Evolutionary conservation across 345 rosid species (phyloP).

Genomic region (Salix suchowensis): DNA sequence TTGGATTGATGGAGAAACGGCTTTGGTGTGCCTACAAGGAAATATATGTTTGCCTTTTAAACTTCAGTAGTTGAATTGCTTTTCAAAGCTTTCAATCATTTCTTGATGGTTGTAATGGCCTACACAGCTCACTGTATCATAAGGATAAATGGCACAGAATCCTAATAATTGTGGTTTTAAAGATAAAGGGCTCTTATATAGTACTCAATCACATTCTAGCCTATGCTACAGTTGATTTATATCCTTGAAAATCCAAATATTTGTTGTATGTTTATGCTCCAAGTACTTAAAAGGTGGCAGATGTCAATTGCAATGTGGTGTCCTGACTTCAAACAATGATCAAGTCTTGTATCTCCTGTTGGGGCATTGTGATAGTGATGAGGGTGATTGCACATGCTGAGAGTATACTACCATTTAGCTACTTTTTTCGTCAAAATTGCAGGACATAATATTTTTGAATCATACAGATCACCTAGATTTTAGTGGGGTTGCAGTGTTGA

Average conservation of each 20-base stretch:
- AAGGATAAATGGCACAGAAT: not conserved
- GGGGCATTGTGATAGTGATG: not conserved
- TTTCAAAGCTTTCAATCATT: slow-evolving; percentile 4
- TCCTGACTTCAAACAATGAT: not conserved
- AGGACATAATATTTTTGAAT: not conserved
- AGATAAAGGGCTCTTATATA: not conserved
- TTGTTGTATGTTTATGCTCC: not conserved
- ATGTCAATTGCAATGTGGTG: not conserved
- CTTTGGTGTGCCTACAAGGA: not conserved
- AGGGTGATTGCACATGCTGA: not conserved
- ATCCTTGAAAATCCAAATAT: not conserved
- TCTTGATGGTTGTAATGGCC: not conserved
- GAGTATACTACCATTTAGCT: not conserved
- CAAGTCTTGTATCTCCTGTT: not conserved
- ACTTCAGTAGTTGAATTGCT: not conserved
- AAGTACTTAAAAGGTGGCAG: not conserved
- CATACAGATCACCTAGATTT: not conserved
- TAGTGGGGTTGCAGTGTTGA: not conserved
- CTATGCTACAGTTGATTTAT: not conserved
- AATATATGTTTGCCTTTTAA: not conserved
- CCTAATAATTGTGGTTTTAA: not conserved
- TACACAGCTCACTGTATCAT: not conserved
- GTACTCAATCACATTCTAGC: not conserved
- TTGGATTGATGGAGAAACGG: not conserved
- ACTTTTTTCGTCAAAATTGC: not conserved